Evolutionary conservation across 352 stramenopile species (phyloP), one percentile per base, ranked within the genome.

Genomic region (Phytopythium ostracodes): DNA sequence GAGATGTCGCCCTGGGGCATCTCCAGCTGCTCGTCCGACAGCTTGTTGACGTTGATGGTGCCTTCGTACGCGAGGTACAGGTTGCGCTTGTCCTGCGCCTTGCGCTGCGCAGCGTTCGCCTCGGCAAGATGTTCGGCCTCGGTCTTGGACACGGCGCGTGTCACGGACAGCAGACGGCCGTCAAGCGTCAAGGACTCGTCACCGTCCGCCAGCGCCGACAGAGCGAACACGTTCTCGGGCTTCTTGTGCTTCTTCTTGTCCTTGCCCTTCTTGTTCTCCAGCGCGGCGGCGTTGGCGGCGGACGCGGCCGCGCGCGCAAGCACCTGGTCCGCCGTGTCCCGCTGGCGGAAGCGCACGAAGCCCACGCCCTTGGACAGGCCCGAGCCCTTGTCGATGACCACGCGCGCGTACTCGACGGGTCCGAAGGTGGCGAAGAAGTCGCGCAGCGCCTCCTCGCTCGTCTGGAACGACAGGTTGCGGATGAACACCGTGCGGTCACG

Each of bases 41-140:
- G 68, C 65, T 93, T 93, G 79, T 95, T 95, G 24, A 93, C 84
- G 59, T 96, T 92, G 36, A 99, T 92, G 60, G 92, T 92, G 50
- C 94, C 96, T 76, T 99, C 96, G 65, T 96, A 93, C 35, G 95
- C 91, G 57, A 99, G 66, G 71, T 99, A 98, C 66, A 99, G 68
- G 68, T 98, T 98, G 59, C 96, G 92, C 69, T 97, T 97, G 79
- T 99, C 96, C 42, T 91, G 79, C 53, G 79, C 75, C 69, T 97
- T 97, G 77, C 99, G 96, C 36, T 91, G 79, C 53, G 70, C 67
- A 50, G 76, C 74, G 54, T 87, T 88, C 20, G 71, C 60, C 53
- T 88, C 77, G 7, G 79, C 68, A 20, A 94, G 63, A 2, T 82
- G 76, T 24, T 79, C 76, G 9, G 86, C 86, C 47, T 94, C 81